A percentile compares a stretch with the other conserved stretches of the same genome.
These are phyloP conservation scores for Lyophyllum decastes DNA, from an alignment of 768 basidiomycete genomes.

Conservation along the genomic window DNA sequence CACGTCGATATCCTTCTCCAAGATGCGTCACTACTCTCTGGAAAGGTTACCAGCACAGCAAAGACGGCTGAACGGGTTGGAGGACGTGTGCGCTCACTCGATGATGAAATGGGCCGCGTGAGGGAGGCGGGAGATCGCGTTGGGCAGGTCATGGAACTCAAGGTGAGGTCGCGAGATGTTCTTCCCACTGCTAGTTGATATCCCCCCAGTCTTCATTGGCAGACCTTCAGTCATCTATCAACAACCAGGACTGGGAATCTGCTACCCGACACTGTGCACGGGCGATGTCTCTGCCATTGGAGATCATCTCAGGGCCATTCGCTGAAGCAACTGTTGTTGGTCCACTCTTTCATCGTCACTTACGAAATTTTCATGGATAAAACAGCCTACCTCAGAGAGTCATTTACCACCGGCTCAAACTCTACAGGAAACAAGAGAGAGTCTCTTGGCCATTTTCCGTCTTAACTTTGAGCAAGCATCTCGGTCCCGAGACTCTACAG, in stretches of 20 bases:
- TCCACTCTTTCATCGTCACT: conserved; percentile 14
- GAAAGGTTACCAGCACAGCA: conserved; percentile 70
- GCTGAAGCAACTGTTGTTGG: conserved; percentile 85
- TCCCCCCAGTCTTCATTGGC: conserved; percentile 37
- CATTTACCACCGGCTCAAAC: conserved; percentile 87
- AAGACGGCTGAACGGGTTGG: conserved; percentile 86
- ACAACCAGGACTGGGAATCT: conserved; percentile 91
- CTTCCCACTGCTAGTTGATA: conserved; percentile 3
- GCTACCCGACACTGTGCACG: conserved; percentile 89
- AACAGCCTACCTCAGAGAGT: conserved; percentile 86
- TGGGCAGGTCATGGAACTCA: conserved; percentile 92
- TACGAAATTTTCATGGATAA: conserved; percentile 14
- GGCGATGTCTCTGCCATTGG: conserved; percentile 81
- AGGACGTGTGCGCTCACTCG: conserved; percentile 84
- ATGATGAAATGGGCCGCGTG: conserved; percentile 92
- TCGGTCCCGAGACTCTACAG: conserved; percentile 75
- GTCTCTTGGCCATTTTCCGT: conserved; percentile 76
- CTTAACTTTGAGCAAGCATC: conserved; percentile 85
- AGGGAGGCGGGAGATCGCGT: conserved; percentile 90
- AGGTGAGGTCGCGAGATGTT: conserved; percentile 49
- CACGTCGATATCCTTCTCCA: conserved; percentile 60
- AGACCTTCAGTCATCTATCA: conserved; percentile 71
- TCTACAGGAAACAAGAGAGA: conserved; percentile 70
- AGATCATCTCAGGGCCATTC: conserved; percentile 81
- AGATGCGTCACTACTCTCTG: conserved; percentile 56